phyloP scores from a whole-genome alignment of 306 rosid species.

The Cotoneaster glaucophyllus region DNA sequence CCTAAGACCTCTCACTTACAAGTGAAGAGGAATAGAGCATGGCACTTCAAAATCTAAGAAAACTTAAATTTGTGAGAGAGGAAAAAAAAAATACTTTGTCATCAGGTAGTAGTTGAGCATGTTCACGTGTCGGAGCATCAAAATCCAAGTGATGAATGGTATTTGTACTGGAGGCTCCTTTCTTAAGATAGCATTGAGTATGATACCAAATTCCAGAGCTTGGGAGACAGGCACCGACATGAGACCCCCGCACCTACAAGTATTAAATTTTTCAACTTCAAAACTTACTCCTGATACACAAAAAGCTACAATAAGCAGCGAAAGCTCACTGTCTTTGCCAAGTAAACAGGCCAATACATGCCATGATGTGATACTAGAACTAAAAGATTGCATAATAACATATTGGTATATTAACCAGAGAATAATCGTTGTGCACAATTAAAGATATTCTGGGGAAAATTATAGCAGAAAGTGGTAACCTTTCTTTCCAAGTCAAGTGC shows the following conservation, averaged over 20 bases:
- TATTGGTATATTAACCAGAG: neutral
- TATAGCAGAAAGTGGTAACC: slow-evolving; percentile 41
- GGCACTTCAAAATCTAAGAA: neutral
- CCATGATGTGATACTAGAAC: neutral
- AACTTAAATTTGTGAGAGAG: slow-evolving; percentile 15
- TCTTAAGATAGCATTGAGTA: slow-evolving; percentile 77
- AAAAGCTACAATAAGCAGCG: neutral
- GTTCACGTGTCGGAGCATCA: slow-evolving; percentile 98
- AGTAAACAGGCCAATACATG: neutral
- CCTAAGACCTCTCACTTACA: too few species aligned
- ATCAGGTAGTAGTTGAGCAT: slow-evolving; percentile 76
- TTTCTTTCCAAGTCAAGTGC: slow-evolving; percentile 85
- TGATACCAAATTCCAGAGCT: slow-evolving; percentile 93
- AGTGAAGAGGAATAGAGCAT: too few species aligned
- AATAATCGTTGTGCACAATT: neutral
- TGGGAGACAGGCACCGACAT: slow-evolving; percentile 84
- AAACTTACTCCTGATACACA: neutral
- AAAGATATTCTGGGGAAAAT: slow-evolving; percentile 11
- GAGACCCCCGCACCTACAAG: slow-evolving; percentile 85
- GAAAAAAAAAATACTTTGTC: slow-evolving; percentile 53
- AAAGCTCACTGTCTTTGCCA: neutral
- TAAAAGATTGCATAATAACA: neutral
- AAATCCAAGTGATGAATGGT: slow-evolving; percentile 85
- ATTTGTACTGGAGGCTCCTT: slow-evolving; percentile 51
- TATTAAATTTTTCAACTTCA: slow-evolving; percentile 10